Base-by-base conservation (phyloP, 2,329 filamentous ascomycete genomes). In the Cladosporium austrohemisphaericum region DNA sequence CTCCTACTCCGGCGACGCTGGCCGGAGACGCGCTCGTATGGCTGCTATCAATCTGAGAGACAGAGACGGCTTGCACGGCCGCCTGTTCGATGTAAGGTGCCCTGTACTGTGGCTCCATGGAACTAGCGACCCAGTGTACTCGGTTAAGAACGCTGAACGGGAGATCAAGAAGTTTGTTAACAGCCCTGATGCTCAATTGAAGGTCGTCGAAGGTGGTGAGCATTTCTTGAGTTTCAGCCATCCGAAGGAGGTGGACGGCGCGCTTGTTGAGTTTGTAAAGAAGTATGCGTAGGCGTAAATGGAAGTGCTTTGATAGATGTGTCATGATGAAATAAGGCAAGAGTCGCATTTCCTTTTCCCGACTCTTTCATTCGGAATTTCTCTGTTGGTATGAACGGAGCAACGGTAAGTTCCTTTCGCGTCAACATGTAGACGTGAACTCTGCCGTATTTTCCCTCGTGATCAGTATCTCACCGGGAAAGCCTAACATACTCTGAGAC, bases 81-180 rank as follows among this genome's bases (percentile, higher is more conserved):
- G 76, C 6, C 51, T 78, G 23, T 65, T 60, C 3, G 75, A 79
- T 60, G 64, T 79, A 3, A 60, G 56, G 36, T 77, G 75, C 60
- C 76, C 76, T 0, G 75, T 79, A 2, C 56, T 73, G 40, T 78
- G 76, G 76, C 51, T 78, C 51, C 71, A 75, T 59, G 70, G 75
- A 37, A 70, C 67, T 1, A 55, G 57, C 11, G 69, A 75, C 56
- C 61, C 53, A 7, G 71, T 74, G 18, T 74, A 72, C 54, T 65
- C 60, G 8, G 62, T 71, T 2, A 58, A 54, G 5, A 74, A 74
- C 49, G 71, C 72, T 5, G 53, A 71, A 53, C 61, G 75, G 53
- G 73, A 78, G 55, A 76, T 78, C 49, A 64, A 71, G 55, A 56
- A 73, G 22, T 78, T 79, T 49, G 66, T 58, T 1, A 70, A 69